Conservation (phyloP, 257 asterid species). For the Phtheirospermum japonicum region DNA sequence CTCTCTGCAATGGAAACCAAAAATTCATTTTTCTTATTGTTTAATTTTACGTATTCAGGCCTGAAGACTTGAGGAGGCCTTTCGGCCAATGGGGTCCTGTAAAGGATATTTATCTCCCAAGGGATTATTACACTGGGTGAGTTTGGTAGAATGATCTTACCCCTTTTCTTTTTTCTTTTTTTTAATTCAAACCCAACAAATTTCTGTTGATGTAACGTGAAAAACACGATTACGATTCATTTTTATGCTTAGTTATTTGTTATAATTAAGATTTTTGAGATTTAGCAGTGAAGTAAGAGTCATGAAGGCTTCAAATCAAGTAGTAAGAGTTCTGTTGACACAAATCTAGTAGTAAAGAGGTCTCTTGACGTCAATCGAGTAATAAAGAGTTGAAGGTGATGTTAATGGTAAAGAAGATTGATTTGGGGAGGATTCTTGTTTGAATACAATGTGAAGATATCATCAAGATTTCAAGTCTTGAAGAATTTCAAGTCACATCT, state of each 20-base stretch:
- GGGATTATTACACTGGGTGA: slow-evolving; percentile 95
- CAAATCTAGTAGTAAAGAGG: slow-evolving; percentile 57
- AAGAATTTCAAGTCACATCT: slow-evolving; percentile 48
- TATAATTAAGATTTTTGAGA: slow-evolving; percentile 37
- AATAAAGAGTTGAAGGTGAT: slow-evolving; percentile 86
- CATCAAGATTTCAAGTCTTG: slow-evolving; percentile 61
- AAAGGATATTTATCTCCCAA: slow-evolving; percentile 88
- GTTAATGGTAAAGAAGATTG: slow-evolving; percentile 75
- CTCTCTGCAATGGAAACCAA: not conserved
- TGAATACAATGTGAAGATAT: slow-evolving; percentile 79
- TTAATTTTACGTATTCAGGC: slow-evolving; percentile 42
- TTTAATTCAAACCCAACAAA: not conserved
- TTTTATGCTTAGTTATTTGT: slow-evolving; percentile 14
- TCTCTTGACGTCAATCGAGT: slow-evolving; percentile 64
- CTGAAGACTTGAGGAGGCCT: slow-evolving; percentile 82
- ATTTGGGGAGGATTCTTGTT: slow-evolving; percentile 57
- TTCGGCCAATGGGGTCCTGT: slow-evolving; percentile 84
- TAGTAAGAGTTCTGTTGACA: slow-evolving; percentile 58
- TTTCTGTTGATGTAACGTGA: not conserved
- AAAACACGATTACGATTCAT: not conserved
- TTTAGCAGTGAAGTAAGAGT: slow-evolving; percentile 62
- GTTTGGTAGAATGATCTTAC: slow-evolving; percentile 29
- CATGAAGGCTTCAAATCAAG: slow-evolving; percentile 51
- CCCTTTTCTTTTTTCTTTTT: not conserved
- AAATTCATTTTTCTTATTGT: not conserved